Conservation (phyloP, 163 green algal species). For the Chlorella variabilis region DNA sequence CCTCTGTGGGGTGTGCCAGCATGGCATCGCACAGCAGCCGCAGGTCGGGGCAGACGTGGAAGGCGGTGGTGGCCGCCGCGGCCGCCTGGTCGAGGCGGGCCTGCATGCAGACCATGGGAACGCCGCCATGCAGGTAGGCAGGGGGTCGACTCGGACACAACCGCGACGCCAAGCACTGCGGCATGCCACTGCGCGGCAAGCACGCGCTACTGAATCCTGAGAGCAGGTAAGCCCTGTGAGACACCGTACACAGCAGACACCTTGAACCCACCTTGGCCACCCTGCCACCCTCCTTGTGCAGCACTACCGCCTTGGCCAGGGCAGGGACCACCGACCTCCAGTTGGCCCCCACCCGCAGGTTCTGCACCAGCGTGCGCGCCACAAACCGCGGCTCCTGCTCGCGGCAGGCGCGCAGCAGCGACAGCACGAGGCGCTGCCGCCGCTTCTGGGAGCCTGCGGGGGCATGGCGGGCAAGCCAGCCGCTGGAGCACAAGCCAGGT, state of each 20-base stretch:
- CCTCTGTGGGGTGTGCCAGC: constrained; percentile 60
- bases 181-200: too few species aligned
- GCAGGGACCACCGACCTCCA: constrained; percentile 81
- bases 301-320: constrained; percentile 66
- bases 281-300: constrained; percentile 48
- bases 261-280: neutral
- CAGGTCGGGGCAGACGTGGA: constrained; percentile 84
- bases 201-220: too few species aligned
- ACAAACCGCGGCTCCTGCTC: constrained; percentile 82
- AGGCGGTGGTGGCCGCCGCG: constrained; percentile 67
- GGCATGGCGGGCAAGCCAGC: neutral
- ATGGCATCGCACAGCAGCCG: constrained; percentile 74
- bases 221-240: too few species aligned
- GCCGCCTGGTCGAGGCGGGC: constrained; percentile 69
- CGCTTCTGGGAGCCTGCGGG: constrained; percentile 52
- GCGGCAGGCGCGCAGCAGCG: constrained; percentile 64
- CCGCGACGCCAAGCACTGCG: neutral
- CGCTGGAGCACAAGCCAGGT: too few species aligned
- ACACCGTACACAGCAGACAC: neutral
- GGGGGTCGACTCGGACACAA: neutral
- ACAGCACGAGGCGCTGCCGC: constrained; percentile 61
- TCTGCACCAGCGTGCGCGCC: constrained; percentile 76
- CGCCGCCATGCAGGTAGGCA: constrained; percentile 14
- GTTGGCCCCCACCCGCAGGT: constrained; percentile 82
- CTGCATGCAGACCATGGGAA: constrained; percentile 43